Percentiles rank a stretch among this genome's conserved stretches.
Evolutionary conservation across 305 asterid genomes (phyloP).

Genomic region (Fraxinus paxiana): DNA sequence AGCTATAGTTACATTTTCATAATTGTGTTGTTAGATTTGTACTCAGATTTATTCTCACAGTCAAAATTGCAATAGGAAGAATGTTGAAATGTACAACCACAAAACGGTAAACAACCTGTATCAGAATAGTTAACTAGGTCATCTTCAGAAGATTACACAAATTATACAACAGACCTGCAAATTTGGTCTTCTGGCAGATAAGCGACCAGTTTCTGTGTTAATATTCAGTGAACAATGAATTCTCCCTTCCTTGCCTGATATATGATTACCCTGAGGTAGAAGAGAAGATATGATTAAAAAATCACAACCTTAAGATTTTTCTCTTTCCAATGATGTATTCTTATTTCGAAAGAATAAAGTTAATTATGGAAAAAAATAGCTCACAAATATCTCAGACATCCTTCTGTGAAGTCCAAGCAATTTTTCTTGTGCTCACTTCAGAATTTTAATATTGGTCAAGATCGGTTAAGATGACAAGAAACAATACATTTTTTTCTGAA

Average conservation of each 20-base stretch:
- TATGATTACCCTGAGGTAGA: slow-evolving; percentile 61
- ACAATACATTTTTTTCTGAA: neutral
- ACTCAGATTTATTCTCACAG: neutral
- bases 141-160: neutral
- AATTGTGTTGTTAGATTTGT: neutral
- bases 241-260: slow-evolving; percentile 80
- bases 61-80: neutral
- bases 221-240: slow-evolving; percentile 94
- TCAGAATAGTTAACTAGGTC: neutral
- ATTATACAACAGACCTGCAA: slow-evolving; percentile 61
- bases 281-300: slow-evolving; percentile 11
- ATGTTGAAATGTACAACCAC: neutral
- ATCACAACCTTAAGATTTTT: neutral
- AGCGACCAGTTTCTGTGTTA: slow-evolving; percentile 95
- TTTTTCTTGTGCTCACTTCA: neutral
- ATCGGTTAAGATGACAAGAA: neutral
- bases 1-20: neutral
- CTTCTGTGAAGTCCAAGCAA: slow-evolving; percentile 6
- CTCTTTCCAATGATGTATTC: neutral
- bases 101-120: neutral
- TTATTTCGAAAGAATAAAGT: neutral
- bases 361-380: neutral
- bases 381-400: slow-evolving; percentile 13
- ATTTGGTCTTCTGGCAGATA: slow-evolving; percentile 98
- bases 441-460: neutral